Evolutionary conservation across 495 filamentous ascomycete species (phyloP), one percentile per base, ranked within the genome.

Genomic region (Talaromyces ruber): DNA sequence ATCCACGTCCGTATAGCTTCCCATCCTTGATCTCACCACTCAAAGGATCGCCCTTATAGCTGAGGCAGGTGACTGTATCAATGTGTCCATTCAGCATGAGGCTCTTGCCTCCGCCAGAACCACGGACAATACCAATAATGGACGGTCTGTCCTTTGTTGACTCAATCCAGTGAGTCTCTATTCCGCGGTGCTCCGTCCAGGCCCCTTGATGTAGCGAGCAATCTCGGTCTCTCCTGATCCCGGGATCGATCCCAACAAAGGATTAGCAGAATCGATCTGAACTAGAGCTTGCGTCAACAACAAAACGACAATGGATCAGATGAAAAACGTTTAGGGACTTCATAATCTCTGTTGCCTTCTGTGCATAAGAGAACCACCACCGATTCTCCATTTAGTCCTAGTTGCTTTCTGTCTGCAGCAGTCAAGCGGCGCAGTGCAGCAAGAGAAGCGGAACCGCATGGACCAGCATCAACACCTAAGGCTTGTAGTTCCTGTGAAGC

Each of bases 371-470:
- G 66, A 30, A 90, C 78, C 0, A 89, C 78, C 11, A 85, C 77
- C 1, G 82, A 77, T 11, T 81, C 68, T 9, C 67, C 50, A 21
- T 67, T 66, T 1, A 87, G 65, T 3, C 74, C 63, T 5, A 78
- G 59, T 2, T 28, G 32, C 0, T 53, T 47, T 47, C 72, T 71
- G 4, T 72, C 68, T 4, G 64, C 62, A 4, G 64, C 59, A 54
- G 68, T 69, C 18, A 84, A 50, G 24, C 72, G 76, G 21, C 72
- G 72, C 56, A 91, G 66, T 8, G 84, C 87, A 55, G 82, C 84
- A 32, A 89, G 62, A 0, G 83, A 72, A 12, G 85, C 84, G 14
- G 82, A 82, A 34, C 87, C 86, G 68, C 87, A 90, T 9, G 88
- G 88, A 0, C 87, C 87, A 34, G 77, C 79, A n/a, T 68, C 55